phyloP scores from a whole-genome alignment of 495 filamentous ascomycete genomes.

The Platismatia glauca region DNA sequence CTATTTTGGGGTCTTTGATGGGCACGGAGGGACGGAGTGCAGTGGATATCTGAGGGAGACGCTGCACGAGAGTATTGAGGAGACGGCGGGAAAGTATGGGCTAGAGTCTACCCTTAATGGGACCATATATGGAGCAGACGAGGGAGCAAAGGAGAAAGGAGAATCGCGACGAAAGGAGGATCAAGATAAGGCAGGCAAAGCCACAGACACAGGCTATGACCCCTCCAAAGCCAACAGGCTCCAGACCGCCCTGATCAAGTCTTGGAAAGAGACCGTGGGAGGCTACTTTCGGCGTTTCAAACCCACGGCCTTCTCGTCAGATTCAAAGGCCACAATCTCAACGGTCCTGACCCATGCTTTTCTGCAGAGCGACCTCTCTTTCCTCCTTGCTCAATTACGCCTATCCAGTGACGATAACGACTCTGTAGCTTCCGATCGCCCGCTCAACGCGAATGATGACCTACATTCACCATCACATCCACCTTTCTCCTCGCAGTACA shows the following conservation, averaged over 20 bases:
- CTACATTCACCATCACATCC: conserved; percentile 54
- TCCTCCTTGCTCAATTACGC: conserved; percentile 67
- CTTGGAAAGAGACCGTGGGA: conserved; percentile 76
- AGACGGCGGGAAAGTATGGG: conserved; percentile 62
- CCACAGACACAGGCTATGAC: background rate
- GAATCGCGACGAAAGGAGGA: background rate
- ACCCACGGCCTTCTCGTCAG: conserved; percentile 53
- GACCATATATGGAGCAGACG: conserved; percentile 17
- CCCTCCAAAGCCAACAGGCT: conserved; percentile 40
- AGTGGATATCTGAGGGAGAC: conserved; percentile 75
- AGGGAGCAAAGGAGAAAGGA: background rate
- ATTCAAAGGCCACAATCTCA: conserved; percentile 38
- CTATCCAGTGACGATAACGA: conserved; percentile 62
- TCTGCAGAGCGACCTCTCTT: conserved; percentile 83
- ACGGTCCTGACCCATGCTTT: conserved; percentile 81
- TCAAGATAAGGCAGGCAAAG: background rate
- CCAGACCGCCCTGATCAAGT: conserved; percentile 57
- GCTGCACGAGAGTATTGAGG: conserved; percentile 83
- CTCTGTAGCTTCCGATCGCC: conserved; percentile 54
- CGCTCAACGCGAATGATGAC: conserved; percentile 73
- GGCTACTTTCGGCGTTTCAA: conserved; percentile 90
- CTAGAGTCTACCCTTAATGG: conserved; percentile 58
- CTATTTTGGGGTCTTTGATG: conserved; percentile 95
- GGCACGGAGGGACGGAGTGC: conserved; percentile 86
- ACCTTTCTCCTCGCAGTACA: conserved; percentile 57